A percentile compares a stretch with the other conserved stretches of the same genome.
phyloP scores from a whole-genome alignment of 2,329 filamentous ascomycete species.

The Emmonsiellopsis sp. region DNA sequence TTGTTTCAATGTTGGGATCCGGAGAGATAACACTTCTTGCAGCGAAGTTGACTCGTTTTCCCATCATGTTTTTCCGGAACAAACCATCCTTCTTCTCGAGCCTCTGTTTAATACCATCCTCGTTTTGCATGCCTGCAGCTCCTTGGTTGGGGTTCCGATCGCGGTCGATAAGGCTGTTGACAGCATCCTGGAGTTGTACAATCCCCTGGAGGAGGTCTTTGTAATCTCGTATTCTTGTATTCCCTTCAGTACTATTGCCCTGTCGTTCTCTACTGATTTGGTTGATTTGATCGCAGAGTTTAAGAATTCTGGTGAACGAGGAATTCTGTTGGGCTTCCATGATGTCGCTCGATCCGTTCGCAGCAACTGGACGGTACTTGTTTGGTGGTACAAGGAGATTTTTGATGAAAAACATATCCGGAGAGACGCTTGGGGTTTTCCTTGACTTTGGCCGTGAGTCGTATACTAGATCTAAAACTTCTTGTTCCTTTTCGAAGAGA shows the following conservation, averaged over 20 bases:
- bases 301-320: conserved; percentile 77
- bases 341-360: conserved; percentile 70
- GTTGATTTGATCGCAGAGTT: conserved; percentile 62
- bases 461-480: conserved; percentile 78
- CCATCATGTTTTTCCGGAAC: conserved; percentile 99
- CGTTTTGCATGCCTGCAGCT: conserved; percentile 64
- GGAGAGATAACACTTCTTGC: conserved; percentile 96
- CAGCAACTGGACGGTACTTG: conserved; percentile 77
- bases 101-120: conserved; percentile 95
- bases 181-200: conserved; percentile 73
- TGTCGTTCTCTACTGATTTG: conserved; percentile 64
- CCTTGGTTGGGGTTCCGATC: conserved; percentile 78
- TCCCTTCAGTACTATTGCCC: conserved; percentile 34
- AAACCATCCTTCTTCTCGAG: conserved; percentile 98
- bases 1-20: conserved; percentile 97
- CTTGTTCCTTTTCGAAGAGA: conserved; percentile 79
- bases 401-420: conserved; percentile 92
- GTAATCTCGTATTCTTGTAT: conserved; percentile 52
- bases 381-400: conserved; percentile 86
- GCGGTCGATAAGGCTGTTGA: conserved; percentile 88
- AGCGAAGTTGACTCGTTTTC: conserved; percentile 97
- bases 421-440: conserved; percentile 49
- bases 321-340: conserved; percentile 83
- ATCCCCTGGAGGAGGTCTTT: conserved; percentile 72
- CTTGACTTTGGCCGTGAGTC: conserved; percentile 60